Base-by-base conservation (phyloP, 768 basidiomycete genomes). In the Cytidiella melzeri region DNA sequence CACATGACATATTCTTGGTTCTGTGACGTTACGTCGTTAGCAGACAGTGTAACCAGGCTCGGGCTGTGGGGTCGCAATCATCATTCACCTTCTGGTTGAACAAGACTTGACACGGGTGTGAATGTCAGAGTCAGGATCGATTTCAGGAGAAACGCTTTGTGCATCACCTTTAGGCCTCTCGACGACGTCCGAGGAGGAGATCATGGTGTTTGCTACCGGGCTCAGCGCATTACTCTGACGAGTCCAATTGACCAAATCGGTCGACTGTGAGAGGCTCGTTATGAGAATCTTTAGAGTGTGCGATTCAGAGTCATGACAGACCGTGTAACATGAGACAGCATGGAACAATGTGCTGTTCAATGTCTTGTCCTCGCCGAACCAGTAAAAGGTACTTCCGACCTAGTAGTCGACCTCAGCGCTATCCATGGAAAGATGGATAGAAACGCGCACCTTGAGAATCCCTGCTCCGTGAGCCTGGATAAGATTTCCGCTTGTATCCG, bases 1-100 rank as follows among this genome's bases (percentile, higher is more conserved):
- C 81, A 83, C 80, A 83, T 80, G 19, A 82, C 81, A 58, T 81
- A 81, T 68, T 81, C 77, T 5, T 68, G 67, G 55, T 75, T 81
- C 79, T 82, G 30, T 12, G 15, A 30, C 4, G 19, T 12, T 26
- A 10, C 39, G 36, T n/a, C n/a, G n/a, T n/a, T n/a, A n/a, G n/a
- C n/a, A n/a, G n/a, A n/a, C n/a, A n/a, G n/a, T n/a, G n/a, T n/a
- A n/a, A n/a, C n/a, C n/a, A n/a, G n/a, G n/a, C n/a, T n/a, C n/a
- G 13, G n/a, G 19, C 23, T 10, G 28, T 15, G 20, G 25, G 36
- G 47, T 24, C 26, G 15, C 0, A 10, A n/a, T n/a, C n/a, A n/a
- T n/a, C n/a, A n/a, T n/a, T n/a, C 36, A 77, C 79, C 57, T 67
- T 69, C 57, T 68, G 64, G 61, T 81, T 80, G 64, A 73, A 81